A percentile compares a stretch with the other conserved stretches of the same genome.
These are phyloP conservation scores for Xylona heveae DNA, from an alignment of 495 filamentous ascomycete genomes.

Conservation along the genomic window DNA sequence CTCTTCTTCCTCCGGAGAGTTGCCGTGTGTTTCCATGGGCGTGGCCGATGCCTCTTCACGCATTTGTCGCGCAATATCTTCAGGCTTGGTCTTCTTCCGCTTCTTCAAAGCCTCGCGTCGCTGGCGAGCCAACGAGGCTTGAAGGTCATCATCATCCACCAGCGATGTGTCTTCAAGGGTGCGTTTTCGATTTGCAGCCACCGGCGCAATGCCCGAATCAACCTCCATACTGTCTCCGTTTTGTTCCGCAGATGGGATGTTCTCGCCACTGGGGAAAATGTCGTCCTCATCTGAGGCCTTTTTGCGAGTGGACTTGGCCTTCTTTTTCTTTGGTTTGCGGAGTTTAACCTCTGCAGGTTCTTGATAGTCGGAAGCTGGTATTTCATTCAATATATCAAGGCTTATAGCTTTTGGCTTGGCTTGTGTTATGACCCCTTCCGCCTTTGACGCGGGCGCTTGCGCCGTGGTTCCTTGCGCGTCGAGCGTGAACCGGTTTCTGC, in stretches of 20 bases:
- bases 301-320: constrained; percentile 52
- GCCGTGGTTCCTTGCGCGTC: constrained; percentile 48
- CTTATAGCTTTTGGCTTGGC: constrained; percentile 49
- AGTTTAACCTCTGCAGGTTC: constrained; percentile 70
- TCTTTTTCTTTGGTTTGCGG: constrained; percentile 88
- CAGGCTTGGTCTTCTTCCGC: constrained; percentile 59
- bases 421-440: constrained; percentile 31
- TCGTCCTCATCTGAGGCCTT: constrained; percentile 52
- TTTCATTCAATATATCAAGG: constrained; percentile 42
- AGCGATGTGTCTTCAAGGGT: constrained; percentile 46
- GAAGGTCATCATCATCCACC: constrained; percentile 82
- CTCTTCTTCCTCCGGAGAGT: constrained; percentile 19
- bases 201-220: constrained; percentile 24
- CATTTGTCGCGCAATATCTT: constrained; percentile 68
- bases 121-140: constrained; percentile 62
- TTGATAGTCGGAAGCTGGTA: constrained; percentile 61
- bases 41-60: constrained; percentile 47
- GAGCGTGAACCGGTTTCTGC: constrained; percentile 70
- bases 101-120: constrained; percentile 72
- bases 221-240: constrained; percentile 52
- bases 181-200: constrained; percentile 32
- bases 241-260: constrained; percentile 14
- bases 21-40: constrained; percentile 19
- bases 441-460: constrained; percentile 39
- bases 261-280: constrained; percentile 29